Evolutionary conservation across 2,329 filamentous ascomycete species (phyloP).

Genomic region (Anisogramma anomala): DNA sequence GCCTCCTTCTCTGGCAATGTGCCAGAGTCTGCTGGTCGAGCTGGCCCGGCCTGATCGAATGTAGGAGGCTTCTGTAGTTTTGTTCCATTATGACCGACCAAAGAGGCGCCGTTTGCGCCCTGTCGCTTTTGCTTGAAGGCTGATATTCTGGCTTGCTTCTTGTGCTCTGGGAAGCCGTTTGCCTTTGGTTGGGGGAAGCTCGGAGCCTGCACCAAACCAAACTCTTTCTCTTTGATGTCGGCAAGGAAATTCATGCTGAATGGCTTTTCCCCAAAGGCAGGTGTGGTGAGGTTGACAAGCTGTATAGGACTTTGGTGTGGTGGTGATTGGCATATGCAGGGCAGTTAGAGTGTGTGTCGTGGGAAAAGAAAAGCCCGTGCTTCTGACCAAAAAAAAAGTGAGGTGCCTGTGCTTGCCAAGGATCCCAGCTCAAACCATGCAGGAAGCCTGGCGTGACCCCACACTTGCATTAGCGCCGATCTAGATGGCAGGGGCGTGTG

Average conservation of each 20-base stretch:
- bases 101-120: slow-evolving; percentile 10
- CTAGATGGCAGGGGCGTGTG: slow-evolving; percentile 1
- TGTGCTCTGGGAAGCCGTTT: slow-evolving; percentile 81
- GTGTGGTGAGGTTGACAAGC: too few species aligned
- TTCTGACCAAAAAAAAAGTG: too few species aligned
- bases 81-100: neutral
- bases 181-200: slow-evolving; percentile 48
- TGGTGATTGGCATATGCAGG: neutral
- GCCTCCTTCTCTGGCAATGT: slow-evolving; percentile 50
- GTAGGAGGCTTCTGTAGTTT: slow-evolving; percentile 16
- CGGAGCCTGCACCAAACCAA: slow-evolving; percentile 48
- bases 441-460: slow-evolving; percentile 1
- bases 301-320: neutral
- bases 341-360: too few species aligned
- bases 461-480: slow-evolving; percentile 15
- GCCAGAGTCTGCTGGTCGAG: slow-evolving; percentile 16
- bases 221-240: slow-evolving; percentile 69
- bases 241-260: slow-evolving; percentile 41
- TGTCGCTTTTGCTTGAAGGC: slow-evolving; percentile 65
- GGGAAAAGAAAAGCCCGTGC: too few species aligned
- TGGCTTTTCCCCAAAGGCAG: neutral
- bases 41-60: slow-evolving; percentile 12
- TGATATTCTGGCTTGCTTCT: slow-evolving; percentile 60
- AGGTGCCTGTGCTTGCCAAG: too few species aligned
- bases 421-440: too few species aligned